Evolutionary conservation across 2,329 filamentous ascomycete species (phyloP).

Genomic region (Epichloe glyceriae): DNA sequence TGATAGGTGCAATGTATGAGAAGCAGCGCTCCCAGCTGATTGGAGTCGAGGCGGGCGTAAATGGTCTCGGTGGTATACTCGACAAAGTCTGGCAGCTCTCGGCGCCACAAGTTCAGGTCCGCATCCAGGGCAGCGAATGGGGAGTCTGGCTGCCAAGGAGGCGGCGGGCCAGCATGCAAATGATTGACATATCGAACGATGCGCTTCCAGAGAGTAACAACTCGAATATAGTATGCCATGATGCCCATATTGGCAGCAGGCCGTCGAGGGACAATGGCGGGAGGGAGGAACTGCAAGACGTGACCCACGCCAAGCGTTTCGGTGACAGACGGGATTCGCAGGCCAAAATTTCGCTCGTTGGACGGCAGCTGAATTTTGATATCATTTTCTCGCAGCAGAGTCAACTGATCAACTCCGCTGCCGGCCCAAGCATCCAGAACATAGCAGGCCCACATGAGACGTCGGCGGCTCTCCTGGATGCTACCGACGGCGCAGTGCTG

Average conservation of each 20-base stretch:
- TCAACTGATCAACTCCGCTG: constrained; percentile 25
- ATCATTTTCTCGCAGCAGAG: constrained; percentile 25
- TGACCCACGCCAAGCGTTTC: constrained; percentile 28
- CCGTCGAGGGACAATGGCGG: constrained; percentile 24
- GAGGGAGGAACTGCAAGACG: constrained; percentile 26
- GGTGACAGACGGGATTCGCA: constrained; percentile 26
- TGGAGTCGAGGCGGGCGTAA: constrained; percentile 32
- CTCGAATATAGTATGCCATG: constrained; percentile 30
- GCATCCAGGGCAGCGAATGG: constrained; percentile 28
- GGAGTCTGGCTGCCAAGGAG: constrained; percentile 30
- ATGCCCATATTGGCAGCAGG: constrained; percentile 30
- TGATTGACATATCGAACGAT: constrained; percentile 30
- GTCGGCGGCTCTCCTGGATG: constrained; percentile 25
- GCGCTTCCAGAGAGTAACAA: constrained; percentile 27
- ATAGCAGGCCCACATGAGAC: constrained; percentile 30
- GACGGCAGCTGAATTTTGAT: constrained; percentile 28
- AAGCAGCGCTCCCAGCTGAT: constrained; percentile 31
- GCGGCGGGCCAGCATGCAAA: constrained; percentile 23
- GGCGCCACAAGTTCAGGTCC: constrained; percentile 27
- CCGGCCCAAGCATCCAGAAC: constrained; percentile 28
- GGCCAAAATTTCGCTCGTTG: constrained; percentile 28
- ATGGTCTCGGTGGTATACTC: constrained; percentile 31
- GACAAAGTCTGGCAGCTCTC: constrained; percentile 29
- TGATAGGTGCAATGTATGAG: constrained; percentile 34
- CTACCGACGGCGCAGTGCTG: constrained; percentile 19